Conservation (phyloP, 768 basidiomycete genomes). For the Boletus insuetus region DNA sequence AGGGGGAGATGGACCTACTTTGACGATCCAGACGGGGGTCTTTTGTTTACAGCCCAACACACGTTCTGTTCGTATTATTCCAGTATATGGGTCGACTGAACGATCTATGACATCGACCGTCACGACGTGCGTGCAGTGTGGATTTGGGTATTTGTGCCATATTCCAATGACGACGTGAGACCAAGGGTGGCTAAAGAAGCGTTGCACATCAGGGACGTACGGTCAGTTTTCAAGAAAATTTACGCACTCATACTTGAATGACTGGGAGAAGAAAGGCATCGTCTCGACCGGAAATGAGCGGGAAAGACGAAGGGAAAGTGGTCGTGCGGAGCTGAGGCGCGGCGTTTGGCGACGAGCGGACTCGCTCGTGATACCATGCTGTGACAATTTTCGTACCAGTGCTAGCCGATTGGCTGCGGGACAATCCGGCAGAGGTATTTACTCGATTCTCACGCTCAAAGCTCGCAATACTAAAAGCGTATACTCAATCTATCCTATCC, state of each 20-base stretch:
- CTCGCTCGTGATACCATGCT: neutral
- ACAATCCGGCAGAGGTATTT: conserved; percentile 12
- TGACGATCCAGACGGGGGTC: conserved; percentile 88
- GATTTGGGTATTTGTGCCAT: conserved; percentile 96
- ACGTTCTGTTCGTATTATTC: conserved; percentile 89
- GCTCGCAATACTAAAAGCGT: no score
- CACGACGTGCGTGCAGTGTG: conserved; percentile 84
- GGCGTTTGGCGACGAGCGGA: conserved; percentile 10
- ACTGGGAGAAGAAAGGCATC: conserved; percentile 88
- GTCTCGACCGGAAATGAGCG: conserved; percentile 24
- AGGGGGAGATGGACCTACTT: conserved; percentile 50
- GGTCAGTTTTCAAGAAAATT: neutral
- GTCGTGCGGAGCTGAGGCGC: conserved; percentile 21
- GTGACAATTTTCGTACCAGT: conserved; percentile 14
- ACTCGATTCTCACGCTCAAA: conserved; percentile 3
- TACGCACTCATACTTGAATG: conserved; percentile 81
- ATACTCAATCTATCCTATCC: no score
- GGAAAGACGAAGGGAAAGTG: conserved; percentile 16
- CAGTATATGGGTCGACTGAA: conserved; percentile 76
- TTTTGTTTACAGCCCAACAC: conserved; percentile 91
- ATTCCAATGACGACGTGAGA: conserved; percentile 88
- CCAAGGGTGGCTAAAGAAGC: conserved; percentile 71
- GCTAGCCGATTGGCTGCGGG: conserved; percentile 31
- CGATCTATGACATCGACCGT: conserved; percentile 87
- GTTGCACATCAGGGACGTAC: conserved; percentile 6